Evolutionary conservation across 169 alveolate species (phyloP), one percentile per base, ranked within the genome.

Genomic region (Plasmodium berghei): DNA sequence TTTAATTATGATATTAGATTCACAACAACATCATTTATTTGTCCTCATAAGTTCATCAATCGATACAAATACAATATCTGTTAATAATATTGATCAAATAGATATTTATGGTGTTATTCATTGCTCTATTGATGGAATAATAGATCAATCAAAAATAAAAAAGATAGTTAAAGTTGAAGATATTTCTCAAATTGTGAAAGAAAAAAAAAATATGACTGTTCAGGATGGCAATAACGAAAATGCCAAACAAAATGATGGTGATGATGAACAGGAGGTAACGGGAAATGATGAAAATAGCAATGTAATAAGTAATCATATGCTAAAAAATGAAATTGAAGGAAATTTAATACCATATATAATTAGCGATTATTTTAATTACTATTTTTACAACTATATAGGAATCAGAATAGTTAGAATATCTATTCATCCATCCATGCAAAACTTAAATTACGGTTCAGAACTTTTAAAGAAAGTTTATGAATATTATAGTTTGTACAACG

Each of bases 341-440:
- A 99, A 95, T 96, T 98, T 87, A 97, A 95, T 90, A 95, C 97
- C 91, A 98, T 97, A 89, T 97, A 96, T 70, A 95, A 97, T 92
- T 97, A 98, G 94, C 98, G 99, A n/a, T 90, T 94, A 74, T 89
- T 97, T 62, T 92, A 94, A 74, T 98, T 99, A 18, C 86, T 92
- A 70, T 72, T 77, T 77, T 34, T 77, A 73, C 20, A 62, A 28
- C 66, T 88, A 74, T 58, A 72, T 80, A 18, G 94, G 96, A 67
- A 96, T 96, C 10, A 95, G 99, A 77, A 93, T 99, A 9, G 99
- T 99, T 12, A 97, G 99, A 73, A 98, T 99, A n/a, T 99, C 99
- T 4, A 97, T 99, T 16, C 99, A 98, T 87, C 99, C 99, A 49
- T 95, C 97, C 48, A 95, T 98, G 52, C 98, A 97, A 87, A 97